Evolutionary conservation across 75 land plant genomes (phyloP).

Genomic region (Pseudotsuga menziesii): DNA sequence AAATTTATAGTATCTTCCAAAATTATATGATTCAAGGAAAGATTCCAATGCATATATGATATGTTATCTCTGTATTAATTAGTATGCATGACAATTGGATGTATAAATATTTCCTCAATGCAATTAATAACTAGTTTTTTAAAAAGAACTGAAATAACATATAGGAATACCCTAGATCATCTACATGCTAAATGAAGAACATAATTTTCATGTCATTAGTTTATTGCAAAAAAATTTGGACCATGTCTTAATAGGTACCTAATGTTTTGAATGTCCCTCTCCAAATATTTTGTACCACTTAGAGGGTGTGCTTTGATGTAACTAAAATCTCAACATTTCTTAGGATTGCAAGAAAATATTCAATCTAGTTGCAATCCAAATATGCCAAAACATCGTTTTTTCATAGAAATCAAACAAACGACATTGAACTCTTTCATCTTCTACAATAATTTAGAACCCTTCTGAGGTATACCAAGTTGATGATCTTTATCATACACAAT

Average conservation of each 20-base stretch:
- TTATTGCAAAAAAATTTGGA: slow-evolving; percentile 59
- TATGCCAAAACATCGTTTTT: not conserved
- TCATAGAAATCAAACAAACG: not conserved
- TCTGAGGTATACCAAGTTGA: not conserved
- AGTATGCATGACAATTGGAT: too few relatives aligned
- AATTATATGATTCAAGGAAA: too few relatives aligned
- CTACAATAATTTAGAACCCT: not conserved
- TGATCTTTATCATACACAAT: not conserved
- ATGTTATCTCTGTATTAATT: too few relatives aligned
- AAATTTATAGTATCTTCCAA: too few relatives aligned
- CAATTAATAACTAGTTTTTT: too few relatives aligned
- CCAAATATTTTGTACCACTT: slow-evolving; percentile 30
- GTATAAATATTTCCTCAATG: too few relatives aligned
- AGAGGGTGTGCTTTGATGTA: not conserved
- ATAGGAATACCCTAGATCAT: slow-evolving; percentile 56
- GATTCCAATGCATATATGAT: too few relatives aligned
- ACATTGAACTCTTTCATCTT: not conserved
- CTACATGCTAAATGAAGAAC: slow-evolving; percentile 49
- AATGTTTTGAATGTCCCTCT: slow-evolving; percentile 66
- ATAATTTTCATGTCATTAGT: slow-evolving; percentile 53
- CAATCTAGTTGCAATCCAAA: not conserved
- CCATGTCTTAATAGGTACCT: slow-evolving; percentile 74
- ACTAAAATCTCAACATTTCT: not conserved
- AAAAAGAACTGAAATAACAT: too few relatives aligned
- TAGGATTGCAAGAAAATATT: not conserved